Evolutionary conservation across 495 filamentous ascomycete species (phyloP), one percentile per base, ranked within the genome.

Genomic region (Penicillium egyptiacum): DNA sequence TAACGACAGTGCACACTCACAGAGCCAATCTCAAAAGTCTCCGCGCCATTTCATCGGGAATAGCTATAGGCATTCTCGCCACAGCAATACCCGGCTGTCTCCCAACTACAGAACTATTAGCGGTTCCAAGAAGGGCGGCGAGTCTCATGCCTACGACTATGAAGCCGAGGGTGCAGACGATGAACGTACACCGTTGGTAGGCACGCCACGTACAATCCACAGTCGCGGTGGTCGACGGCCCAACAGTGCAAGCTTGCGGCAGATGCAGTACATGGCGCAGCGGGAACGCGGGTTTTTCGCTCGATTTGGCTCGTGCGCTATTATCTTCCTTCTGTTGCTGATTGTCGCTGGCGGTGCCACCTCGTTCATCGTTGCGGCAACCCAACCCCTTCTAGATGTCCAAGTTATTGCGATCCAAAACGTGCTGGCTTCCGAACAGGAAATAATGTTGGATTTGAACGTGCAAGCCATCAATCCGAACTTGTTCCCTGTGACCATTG

Each of bases 391-490:
- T 11, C 73, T 85, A 40, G 84, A 89, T 43, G 87, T 98, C 52
- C 76, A 84, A 43, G 79, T 98, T 28, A 70, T 86, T 40, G 85
- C 86, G 39, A 88, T 98, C 58, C 83, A 86, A 60, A 92, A 96
- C 62, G 91, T 98, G 17, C 81, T 98, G 30, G 92, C 92, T 6
- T 96, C 90, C 58, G 88, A 96, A 67, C 89, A 96, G 70, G 95
- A 98, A 65, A 80, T 98, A 19, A 98, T 98, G 87, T 79, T 98
- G 58, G 93, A 98, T 64, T 76, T 98, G 9, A 84, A 88, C n/a
- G 88, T 98, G 37, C 80, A 80, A 57, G 94, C 93, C 1, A 77
- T 89, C 56, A 98, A 98, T 66, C 94, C 92, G 0, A 98, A 98
- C 60, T 80, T 96, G 19, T 87, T 97, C 42, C 84, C 88, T 16